phyloP scores from a whole-genome alignment of 2,329 filamentous ascomycete species.

The Clonostachys chloroleuca region DNA sequence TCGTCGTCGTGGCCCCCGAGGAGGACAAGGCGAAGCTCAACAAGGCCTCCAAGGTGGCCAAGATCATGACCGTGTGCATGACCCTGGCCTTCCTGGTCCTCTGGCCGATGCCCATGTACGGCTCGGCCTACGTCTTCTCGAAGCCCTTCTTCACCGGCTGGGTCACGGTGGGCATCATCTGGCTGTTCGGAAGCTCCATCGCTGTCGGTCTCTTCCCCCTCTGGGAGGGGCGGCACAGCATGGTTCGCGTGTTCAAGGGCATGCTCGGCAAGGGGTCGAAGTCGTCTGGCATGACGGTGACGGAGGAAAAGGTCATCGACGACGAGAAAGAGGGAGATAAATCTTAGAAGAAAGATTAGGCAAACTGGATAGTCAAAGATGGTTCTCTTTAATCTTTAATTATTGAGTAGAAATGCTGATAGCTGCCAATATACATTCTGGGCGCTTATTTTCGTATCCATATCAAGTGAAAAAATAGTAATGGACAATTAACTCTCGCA shows the following conservation, averaged over 20 bases:
- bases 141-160: constrained; percentile 67
- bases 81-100: constrained; percentile 71
- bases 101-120: constrained; percentile 93
- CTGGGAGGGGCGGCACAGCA: constrained; percentile 62
- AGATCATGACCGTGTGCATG: constrained; percentile 22
- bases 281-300: too few species aligned
- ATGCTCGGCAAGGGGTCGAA: neutral
- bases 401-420: too few species aligned
- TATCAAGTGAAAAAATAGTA: too few species aligned
- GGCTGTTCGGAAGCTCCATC: constrained; percentile 63
- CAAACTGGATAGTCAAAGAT: too few species aligned
- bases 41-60: constrained; percentile 44
- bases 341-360: too few species aligned
- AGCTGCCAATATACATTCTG: too few species aligned
- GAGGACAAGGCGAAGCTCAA: constrained; percentile 44
- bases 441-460: too few species aligned
- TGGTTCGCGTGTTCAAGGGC: neutral
- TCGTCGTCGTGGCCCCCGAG: constrained; percentile 23
- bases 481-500: too few species aligned
- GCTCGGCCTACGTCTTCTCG: constrained; percentile 62
- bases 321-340: too few species aligned
- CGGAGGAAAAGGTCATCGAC: too few species aligned
- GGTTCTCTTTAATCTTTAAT: too few species aligned
- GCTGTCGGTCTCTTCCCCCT: constrained; percentile 79
- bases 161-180: constrained; percentile 66